A percentile compares a stretch with the other conserved stretches of the same genome.
Evolutionary conservation across 164 flowering plant species (phyloP).

Genomic region (Piper betle): DNA sequence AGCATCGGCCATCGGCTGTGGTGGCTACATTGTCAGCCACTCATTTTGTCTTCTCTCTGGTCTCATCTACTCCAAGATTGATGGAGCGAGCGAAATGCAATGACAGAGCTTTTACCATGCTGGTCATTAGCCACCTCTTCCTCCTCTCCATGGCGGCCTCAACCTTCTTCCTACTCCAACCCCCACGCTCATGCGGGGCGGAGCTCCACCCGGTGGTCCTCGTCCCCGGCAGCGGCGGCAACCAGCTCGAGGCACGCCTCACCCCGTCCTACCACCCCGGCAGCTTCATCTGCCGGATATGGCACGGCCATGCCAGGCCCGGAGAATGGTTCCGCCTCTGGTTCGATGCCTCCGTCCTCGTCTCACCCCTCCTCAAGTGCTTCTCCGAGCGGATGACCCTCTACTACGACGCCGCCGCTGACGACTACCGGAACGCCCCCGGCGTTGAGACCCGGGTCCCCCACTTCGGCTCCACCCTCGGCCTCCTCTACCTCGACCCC

Average conservation of each 20-base stretch:
- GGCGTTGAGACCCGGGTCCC: slow-evolving; percentile 78
- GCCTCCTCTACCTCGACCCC: slow-evolving; percentile 47
- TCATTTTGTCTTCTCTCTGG: no score
- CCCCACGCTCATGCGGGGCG: neutral
- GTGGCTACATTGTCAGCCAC: no score
- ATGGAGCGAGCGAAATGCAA: no score
- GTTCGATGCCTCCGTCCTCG: slow-evolving; percentile 58
- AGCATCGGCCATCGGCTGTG: no score
- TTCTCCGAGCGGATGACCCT: slow-evolving; percentile 71
- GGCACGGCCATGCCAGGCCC: neutral
- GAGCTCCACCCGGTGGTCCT: slow-evolving; percentile 56
- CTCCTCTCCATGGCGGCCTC: no score
- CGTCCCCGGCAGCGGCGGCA: slow-evolving; percentile 80
- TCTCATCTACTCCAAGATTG: no score
- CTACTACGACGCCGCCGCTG: slow-evolving; percentile 34
- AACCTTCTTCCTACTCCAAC: neutral
- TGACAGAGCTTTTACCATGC: no score
- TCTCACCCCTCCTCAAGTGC: slow-evolving; percentile 62
- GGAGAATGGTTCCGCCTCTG: slow-evolving; percentile 72
- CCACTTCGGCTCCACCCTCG: slow-evolving; percentile 49
- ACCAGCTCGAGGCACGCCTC: slow-evolving; percentile 69
- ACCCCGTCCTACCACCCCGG: slow-evolving; percentile 42
- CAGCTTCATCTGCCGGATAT: slow-evolving; percentile 12
- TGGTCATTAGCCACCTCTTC: no score
- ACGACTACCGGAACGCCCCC: slow-evolving; percentile 61